These are phyloP conservation scores for Eucalyptus grandis DNA, from an alignment of 345 rosid genomes.

Conservation along the genomic window DNA sequence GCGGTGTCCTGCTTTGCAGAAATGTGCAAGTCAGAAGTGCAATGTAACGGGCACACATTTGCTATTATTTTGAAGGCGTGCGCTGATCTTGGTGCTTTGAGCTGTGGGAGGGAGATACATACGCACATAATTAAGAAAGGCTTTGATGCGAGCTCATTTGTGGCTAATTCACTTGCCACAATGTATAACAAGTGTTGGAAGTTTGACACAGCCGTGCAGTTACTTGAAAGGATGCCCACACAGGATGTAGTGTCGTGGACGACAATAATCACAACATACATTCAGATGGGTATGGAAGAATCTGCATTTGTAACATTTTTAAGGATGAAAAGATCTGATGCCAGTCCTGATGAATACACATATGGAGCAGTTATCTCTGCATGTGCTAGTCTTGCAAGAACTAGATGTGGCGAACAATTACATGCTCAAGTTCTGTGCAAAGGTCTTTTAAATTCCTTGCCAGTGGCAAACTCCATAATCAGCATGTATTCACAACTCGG, in stretches of 20 bases:
- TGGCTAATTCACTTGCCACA: conserved; percentile 56
- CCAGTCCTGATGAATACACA: conserved; percentile 58
- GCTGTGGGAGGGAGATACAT: conserved; percentile 69
- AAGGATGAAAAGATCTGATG: conserved; percentile 40
- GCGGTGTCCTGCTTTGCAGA: conserved; percentile 47
- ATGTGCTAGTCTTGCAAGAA: conserved; percentile 47
- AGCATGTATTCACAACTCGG: conserved; percentile 73
- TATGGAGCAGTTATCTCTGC: conserved; percentile 58
- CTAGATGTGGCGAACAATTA: conserved; percentile 73
- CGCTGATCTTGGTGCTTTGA: conserved; percentile 47
- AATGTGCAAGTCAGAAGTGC: conserved; percentile 43
- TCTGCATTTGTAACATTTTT: conserved; percentile 45
- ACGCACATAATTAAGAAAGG: conserved; percentile 46
- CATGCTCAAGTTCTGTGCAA: conserved; percentile 47
- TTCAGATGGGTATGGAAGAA: conserved; percentile 46
- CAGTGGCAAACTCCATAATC: conserved; percentile 68
- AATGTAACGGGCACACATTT: conserved; percentile 40
- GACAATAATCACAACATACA: conserved; percentile 33
- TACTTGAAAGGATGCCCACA: conserved; percentile 49
- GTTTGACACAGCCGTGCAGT: conserved; percentile 32
- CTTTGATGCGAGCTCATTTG: conserved; percentile 33
- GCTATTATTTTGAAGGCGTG: conserved; percentile 79
- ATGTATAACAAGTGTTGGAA: conserved; percentile 81
- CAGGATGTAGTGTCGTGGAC: conserved; percentile 89
- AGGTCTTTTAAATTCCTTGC: conserved; percentile 36